Conservation (phyloP, 495 filamentous ascomycete species). For the Neurospora cerealis region DNA sequence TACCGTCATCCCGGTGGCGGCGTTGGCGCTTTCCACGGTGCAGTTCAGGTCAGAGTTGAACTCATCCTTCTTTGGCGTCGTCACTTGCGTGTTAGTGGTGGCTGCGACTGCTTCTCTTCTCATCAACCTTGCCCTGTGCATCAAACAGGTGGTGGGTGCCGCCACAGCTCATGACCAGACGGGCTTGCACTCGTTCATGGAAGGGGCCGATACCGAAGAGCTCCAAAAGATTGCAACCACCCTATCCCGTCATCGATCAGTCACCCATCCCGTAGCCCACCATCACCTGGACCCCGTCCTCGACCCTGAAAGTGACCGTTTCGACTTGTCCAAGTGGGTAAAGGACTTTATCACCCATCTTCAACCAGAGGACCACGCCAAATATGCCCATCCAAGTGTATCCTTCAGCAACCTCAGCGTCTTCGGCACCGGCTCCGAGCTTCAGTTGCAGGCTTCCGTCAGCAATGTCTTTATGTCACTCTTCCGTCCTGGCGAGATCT, state of each 20-base stretch:
- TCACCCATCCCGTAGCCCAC: not conserved
- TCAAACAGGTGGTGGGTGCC: not conserved
- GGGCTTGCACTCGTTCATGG: not conserved
- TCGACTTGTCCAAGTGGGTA: conserved; percentile 16
- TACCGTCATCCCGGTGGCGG: not conserved
- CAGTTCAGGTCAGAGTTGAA: conserved; percentile 1
- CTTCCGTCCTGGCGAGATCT: conserved; percentile 30
- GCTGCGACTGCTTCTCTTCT: not conserved
- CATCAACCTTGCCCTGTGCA: conserved; percentile 1
- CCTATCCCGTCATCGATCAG: conserved; percentile 8
- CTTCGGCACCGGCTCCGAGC: conserved; percentile 41
- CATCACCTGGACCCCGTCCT: conserved; percentile 4
- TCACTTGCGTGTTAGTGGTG: conserved; percentile 3
- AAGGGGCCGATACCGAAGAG: conserved; percentile 8
- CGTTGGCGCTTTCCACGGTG: conserved; percentile 1
- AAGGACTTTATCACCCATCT: conserved; percentile 12
- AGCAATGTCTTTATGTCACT: too few relatives aligned
- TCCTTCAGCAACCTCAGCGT: conserved; percentile 44
- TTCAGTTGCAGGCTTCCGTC: conserved; percentile 43
- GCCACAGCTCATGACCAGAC: too few relatives aligned
- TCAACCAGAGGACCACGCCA: conserved; percentile 4
- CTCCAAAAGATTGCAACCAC: conserved; percentile 17
- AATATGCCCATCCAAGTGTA: conserved; percentile 22
- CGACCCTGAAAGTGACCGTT: conserved; percentile 13
- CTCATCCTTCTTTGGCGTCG: conserved; percentile 4